Evolutionary conservation across 371 early-diverging fungal genomes (phyloP).

Genomic region (Lichtheimia ramosa): DNA sequence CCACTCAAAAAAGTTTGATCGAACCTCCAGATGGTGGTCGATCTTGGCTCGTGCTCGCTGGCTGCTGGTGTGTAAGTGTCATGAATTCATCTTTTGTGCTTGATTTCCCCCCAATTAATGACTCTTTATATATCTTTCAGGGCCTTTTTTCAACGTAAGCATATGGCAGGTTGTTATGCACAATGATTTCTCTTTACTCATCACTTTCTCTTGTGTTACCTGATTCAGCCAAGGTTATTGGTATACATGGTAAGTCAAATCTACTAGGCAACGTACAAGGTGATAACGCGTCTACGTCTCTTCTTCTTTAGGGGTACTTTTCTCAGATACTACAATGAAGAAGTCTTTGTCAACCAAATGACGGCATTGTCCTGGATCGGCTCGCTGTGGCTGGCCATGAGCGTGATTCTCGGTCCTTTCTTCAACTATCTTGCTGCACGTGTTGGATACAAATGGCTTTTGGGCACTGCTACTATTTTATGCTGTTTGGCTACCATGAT

Average conservation of each 20-base stretch:
- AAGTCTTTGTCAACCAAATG: conserved; percentile 34
- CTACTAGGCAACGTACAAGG: background rate
- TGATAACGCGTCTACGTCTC: too few species aligned
- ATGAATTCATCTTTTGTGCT: background rate
- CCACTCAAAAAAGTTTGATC: background rate
- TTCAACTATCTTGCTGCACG: conserved; percentile 45
- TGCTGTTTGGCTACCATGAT: conserved; percentile 56
- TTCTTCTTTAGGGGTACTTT: conserved; percentile 28
- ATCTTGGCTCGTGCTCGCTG: conserved; percentile 33
- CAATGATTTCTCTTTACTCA: background rate
- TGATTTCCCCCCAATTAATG: background rate
- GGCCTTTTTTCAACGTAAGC: conserved; percentile 43
- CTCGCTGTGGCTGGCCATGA: conserved; percentile 35
- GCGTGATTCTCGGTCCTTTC: conserved; percentile 40
- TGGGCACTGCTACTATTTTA: conserved; percentile 45
- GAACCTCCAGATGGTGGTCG: conserved; percentile 34
- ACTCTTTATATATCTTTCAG: conserved; percentile 7
- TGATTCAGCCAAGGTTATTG: conserved; percentile 35
- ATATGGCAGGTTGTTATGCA: background rate
- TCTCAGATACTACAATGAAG: conserved; percentile 33
- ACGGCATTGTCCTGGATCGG: conserved; percentile 44
- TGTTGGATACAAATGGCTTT: conserved; percentile 54
- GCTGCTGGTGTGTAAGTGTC: conserved; percentile 32
- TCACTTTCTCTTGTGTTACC: background rate
- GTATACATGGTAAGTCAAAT: conserved; percentile 19